Conservation (phyloP, 495 filamentous ascomycete genomes). For the Aspergillus leporis region DNA sequence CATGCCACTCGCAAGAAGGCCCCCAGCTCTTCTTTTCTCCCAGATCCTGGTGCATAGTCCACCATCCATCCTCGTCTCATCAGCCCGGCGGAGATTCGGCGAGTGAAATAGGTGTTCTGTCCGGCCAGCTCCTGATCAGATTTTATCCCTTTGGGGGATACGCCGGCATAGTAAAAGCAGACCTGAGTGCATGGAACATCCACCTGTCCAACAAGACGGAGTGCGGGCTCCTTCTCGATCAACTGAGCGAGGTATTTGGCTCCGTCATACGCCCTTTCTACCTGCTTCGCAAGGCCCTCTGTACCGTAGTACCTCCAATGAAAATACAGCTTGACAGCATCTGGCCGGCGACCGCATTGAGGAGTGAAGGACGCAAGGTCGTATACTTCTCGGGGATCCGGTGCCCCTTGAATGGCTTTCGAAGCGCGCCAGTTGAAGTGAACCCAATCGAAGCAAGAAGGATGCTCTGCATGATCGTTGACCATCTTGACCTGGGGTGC, state of each 20-base stretch:
- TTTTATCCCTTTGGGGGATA: background rate
- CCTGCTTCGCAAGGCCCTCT: background rate
- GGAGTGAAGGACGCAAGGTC: conserved; percentile 3
- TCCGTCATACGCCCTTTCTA: background rate
- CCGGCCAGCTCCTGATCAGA: background rate
- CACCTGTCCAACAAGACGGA: background rate
- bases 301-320: background rate
- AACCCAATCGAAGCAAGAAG: background rate
- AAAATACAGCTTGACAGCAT: background rate
- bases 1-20: background rate
- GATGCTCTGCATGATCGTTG: background rate
- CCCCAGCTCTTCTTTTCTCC: background rate
- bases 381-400: background rate
- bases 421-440: background rate
- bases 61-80: conserved; percentile 2
- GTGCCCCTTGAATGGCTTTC: background rate
- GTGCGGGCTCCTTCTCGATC: background rate
- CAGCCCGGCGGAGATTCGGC: background rate
- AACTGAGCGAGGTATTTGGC: background rate
- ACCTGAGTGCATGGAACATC: conserved; percentile 1
- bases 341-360: background rate
- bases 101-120: background rate
- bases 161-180: background rate
- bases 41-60: background rate
- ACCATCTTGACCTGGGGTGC: background rate